Conservation (phyloP, 2,329 filamentous ascomycete genomes). For the Pseudohalonectria lignicola region DNA sequence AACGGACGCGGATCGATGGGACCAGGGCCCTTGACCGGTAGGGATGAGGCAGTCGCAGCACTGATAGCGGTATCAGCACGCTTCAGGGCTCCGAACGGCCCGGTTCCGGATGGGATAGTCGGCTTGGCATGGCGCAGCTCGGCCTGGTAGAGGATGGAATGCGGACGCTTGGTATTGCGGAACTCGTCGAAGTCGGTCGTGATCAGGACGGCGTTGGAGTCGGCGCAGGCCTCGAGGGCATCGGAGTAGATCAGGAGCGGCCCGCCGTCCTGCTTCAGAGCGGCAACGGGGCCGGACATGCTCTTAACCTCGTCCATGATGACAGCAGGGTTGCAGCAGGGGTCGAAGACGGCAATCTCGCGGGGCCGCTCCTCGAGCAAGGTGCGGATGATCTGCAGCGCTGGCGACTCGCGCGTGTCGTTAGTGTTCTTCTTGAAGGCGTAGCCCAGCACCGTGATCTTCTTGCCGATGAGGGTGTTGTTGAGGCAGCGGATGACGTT, state of each 20-base stretch:
- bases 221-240: constrained; percentile 36
- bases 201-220: constrained; percentile 38
- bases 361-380: constrained; percentile 53
- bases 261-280: constrained; percentile 24
- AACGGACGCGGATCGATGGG: constrained; percentile 36
- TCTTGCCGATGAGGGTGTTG: constrained; percentile 59
- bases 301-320: constrained; percentile 37
- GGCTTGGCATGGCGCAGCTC: constrained; percentile 5
- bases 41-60: constrained; percentile 16
- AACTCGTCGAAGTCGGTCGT: constrained; percentile 49
- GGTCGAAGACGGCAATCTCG: constrained; percentile 60
- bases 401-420: constrained; percentile 62
- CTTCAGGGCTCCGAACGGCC: too few species aligned
- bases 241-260: constrained; percentile 35
- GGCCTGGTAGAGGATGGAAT: constrained; percentile 5
- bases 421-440: constrained; percentile 74
- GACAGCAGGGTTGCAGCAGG: constrained; percentile 42
- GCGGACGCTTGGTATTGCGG: constrained; percentile 12
- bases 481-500: constrained; percentile 57
- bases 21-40: too few species aligned
- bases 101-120: constrained; percentile 3
- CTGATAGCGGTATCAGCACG: constrained; percentile 15
- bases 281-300: constrained; percentile 22
- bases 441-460: constrained; percentile 62
- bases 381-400: constrained; percentile 55